Evolutionary conservation across 495 filamentous ascomycete species (phyloP).

Genomic region (Aspergillus diversus): DNA sequence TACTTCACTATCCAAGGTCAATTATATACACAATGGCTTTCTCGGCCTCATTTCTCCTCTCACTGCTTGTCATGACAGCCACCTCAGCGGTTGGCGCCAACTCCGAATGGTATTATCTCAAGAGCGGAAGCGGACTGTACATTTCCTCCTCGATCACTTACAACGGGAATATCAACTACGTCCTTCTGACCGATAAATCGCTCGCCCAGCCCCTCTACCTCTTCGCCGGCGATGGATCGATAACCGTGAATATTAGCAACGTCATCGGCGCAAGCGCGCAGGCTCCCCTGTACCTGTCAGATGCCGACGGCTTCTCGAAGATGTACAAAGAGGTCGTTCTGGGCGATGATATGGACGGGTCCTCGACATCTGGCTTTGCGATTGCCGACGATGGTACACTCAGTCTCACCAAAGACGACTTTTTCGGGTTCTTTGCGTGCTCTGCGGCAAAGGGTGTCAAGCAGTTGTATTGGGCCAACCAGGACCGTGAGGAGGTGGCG

Average conservation of each 20-base stretch:
- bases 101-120: slow-evolving; percentile 7
- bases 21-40: too few relatives aligned
- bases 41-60: neutral
- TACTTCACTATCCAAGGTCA: too few relatives aligned
- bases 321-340: slow-evolving; percentile 11
- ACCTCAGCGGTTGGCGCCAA: neutral
- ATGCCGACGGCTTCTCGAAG: neutral
- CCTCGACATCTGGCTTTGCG: slow-evolving; percentile 8
- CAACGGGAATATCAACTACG: slow-evolving; percentile 17
- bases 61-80: neutral
- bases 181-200: slow-evolving; percentile 11
- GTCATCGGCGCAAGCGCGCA: slow-evolving; percentile 18
- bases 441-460: slow-evolving; percentile 12
- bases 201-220: slow-evolving; percentile 13
- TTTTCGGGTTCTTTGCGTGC: slow-evolving; percentile 16
- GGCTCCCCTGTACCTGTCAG: slow-evolving; percentile 8
- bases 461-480: slow-evolving; percentile 14
- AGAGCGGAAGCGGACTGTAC: neutral
- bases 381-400: neutral
- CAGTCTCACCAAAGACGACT: neutral
- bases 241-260: slow-evolving; percentile 9
- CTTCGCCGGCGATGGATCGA: slow-evolving; percentile 13
- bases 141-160: slow-evolving; percentile 15
- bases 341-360: slow-evolving; percentile 7
- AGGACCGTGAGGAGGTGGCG: neutral